phyloP scores from a whole-genome alignment of 2,329 filamentous ascomycete species.

The Alternaria dauci region DNA sequence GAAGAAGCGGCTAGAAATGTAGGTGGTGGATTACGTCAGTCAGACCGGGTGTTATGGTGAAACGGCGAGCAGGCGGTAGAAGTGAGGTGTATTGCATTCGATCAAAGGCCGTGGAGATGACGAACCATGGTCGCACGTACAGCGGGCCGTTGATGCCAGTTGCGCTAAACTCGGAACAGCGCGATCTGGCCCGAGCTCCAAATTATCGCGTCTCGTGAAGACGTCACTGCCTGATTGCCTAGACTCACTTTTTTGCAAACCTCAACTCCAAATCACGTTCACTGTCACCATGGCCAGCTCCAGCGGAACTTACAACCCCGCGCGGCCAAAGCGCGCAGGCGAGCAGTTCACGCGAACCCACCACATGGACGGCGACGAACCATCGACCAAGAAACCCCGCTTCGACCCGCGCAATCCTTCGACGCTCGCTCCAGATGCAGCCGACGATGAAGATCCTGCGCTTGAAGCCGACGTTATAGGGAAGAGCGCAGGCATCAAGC shows the following conservation, averaged over 20 bases:
- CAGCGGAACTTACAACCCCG: conserved; percentile 56
- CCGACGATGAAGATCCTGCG: conserved; percentile 76
- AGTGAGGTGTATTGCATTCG: conserved; percentile 8
- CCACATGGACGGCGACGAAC: conserved; percentile 65
- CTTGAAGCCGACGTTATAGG: conserved; percentile 95
- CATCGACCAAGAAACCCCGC: conserved; percentile 76
- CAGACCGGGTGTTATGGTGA: conserved; percentile 1
- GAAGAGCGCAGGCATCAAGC: conserved; percentile 76
- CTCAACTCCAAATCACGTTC: background rate
- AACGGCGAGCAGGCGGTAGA: conserved; percentile 30
- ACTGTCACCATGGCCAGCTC: conserved; percentile 39
- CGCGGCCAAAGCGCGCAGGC: conserved; percentile 82
- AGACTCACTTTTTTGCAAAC: background rate
- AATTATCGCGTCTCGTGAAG: conserved; percentile 14
- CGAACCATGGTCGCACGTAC: conserved; percentile 28
- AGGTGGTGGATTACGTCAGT: background rate
- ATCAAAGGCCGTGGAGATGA: conserved; percentile 8
- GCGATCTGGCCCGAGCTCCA: conserved; percentile 32
- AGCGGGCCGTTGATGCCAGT: conserved; percentile 27
- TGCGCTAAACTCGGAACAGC: conserved; percentile 6
- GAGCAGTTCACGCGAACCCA: conserved; percentile 82
- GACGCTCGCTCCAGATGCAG: conserved; percentile 82
- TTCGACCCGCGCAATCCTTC: conserved; percentile 97
- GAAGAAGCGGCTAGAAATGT: background rate
- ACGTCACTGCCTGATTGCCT: conserved; percentile 23